Evolutionary conservation across 176 grass and related monocot species (phyloP).

Genomic region (Cenchrus americanus): DNA sequence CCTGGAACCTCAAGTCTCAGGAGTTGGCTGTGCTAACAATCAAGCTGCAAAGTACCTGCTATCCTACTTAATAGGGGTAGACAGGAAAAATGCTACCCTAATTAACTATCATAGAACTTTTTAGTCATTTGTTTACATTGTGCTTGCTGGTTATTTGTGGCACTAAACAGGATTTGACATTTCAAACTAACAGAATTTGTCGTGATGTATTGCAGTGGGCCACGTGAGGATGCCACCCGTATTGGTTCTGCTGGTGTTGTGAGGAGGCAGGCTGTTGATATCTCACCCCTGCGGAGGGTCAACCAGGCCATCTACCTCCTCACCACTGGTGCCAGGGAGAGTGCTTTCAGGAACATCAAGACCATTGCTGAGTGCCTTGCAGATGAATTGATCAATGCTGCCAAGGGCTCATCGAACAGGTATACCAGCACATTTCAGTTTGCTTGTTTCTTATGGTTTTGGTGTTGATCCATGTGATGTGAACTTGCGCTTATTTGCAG

Average conservation of each 20-base stretch:
- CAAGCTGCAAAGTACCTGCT: too few species aligned
- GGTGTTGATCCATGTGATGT: not conserved
- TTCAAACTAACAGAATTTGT: not conserved
- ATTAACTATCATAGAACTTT: not conserved
- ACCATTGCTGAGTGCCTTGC: conserved; percentile 81
- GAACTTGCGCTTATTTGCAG: conserved; percentile 15
- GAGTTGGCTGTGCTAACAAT: too few species aligned
- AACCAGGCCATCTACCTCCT: conserved; percentile 88
- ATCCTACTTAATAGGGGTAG: too few species aligned
- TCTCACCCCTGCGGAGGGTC: conserved; percentile 73
- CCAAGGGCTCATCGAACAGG: conserved; percentile 86
- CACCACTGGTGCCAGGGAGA: conserved; percentile 78
- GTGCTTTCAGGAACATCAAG: conserved; percentile 84
- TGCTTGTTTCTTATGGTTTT: not conserved
- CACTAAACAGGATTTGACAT: not conserved
- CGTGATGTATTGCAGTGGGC: not conserved
- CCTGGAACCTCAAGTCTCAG: too few species aligned
- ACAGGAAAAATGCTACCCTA: too few species aligned
- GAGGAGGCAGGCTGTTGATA: conserved; percentile 87
- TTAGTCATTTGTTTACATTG: too few species aligned
- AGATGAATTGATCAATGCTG: conserved; percentile 66
- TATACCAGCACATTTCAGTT: not conserved
- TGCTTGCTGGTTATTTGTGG: too few species aligned
- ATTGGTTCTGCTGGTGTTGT: conserved; percentile 89
- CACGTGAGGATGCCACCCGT: conserved; percentile 63